Conservation (phyloP, 805 yeast genomes). For the Ogataea methanolica region DNA sequence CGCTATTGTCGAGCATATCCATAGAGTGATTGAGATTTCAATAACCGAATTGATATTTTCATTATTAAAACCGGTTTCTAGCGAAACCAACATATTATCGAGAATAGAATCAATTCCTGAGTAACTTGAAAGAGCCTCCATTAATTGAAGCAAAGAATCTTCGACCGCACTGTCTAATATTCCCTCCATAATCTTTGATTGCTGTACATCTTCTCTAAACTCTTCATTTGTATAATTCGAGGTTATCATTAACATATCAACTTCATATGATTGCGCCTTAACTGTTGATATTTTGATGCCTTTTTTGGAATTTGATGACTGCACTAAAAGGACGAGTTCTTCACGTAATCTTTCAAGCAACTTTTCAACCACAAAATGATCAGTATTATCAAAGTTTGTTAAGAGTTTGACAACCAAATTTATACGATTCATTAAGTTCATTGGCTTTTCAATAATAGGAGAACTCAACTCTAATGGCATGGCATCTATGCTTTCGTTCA, state of each 20-base stretch:
- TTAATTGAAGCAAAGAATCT: slow-evolving; percentile 6
- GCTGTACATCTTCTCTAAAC: slow-evolving; percentile 3
- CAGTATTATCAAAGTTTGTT: slow-evolving; percentile 3
- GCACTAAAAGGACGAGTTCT: slow-evolving; percentile 11
- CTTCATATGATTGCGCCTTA: slow-evolving; percentile 11
- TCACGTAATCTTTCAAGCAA: slow-evolving; percentile 10
- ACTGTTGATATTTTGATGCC: not conserved
- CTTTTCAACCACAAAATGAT: slow-evolving; percentile 3
- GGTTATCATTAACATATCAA: slow-evolving; percentile 20
- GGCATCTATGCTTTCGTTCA: slow-evolving; percentile 12
- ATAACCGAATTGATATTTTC: slow-evolving; percentile 8
- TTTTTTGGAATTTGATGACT: slow-evolving; percentile 5
- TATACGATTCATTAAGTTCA: slow-evolving; percentile 8
- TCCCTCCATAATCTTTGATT: slow-evolving; percentile 13
- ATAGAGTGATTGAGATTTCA: slow-evolving; percentile 28
- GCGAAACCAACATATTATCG: slow-evolving; percentile 1
- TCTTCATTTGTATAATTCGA: slow-evolving; percentile 13
- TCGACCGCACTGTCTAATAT: slow-evolving; percentile 23
- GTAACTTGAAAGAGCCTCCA: slow-evolving; percentile 2
- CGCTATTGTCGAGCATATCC: slow-evolving; percentile 35
- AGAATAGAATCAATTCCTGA: not conserved
- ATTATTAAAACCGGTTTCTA: no score
- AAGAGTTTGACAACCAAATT: slow-evolving; percentile 7
- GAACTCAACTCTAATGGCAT: slow-evolving; percentile 19
- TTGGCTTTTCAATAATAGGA: slow-evolving; percentile 23